These are phyloP conservation scores for Candida alai DNA, from an alignment of 805 yeast genomes.

Conservation along the genomic window DNA sequence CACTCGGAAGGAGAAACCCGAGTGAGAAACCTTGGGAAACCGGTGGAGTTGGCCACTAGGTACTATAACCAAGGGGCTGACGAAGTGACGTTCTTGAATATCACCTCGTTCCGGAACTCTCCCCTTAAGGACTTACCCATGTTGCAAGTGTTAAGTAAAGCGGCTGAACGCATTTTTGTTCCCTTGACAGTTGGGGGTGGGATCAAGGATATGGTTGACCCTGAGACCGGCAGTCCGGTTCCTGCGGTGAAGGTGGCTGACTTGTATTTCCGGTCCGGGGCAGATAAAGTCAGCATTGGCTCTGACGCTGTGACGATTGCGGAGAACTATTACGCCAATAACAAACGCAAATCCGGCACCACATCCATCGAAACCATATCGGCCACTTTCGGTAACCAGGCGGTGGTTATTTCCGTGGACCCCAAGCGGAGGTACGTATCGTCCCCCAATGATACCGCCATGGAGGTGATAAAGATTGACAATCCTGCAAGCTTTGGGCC, in stretches of 20 bases:
- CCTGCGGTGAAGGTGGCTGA: slow-evolving; percentile 91
- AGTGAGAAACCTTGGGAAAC: slow-evolving; percentile 94
- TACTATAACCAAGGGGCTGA: slow-evolving; percentile 96
- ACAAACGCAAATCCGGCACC: slow-evolving; percentile 58
- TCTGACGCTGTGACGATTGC: slow-evolving; percentile 94
- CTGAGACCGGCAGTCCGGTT: slow-evolving; percentile 64
- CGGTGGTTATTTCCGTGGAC: slow-evolving; percentile 97
- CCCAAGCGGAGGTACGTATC: slow-evolving; percentile 84
- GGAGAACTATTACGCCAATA: slow-evolving; percentile 65
- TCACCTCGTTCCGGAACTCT: slow-evolving; percentile 92
- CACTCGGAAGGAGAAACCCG: slow-evolving; percentile 37
- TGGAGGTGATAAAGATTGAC: slow-evolving; percentile 59
- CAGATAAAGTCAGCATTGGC: slow-evolving; percentile 98
- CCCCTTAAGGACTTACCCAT: slow-evolving; percentile 93
- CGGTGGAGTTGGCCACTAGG: slow-evolving; percentile 87
- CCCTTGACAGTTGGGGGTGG: slow-evolving; percentile 99
- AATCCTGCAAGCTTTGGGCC: slow-evolving; percentile 60
- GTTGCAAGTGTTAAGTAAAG: slow-evolving; percentile 78
- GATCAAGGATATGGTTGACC: slow-evolving; percentile 84
- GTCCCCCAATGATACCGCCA: slow-evolving; percentile 55
- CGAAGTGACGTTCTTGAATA: slow-evolving; percentile 90
- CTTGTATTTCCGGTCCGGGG: slow-evolving; percentile 91
- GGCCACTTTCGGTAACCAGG: slow-evolving; percentile 89
- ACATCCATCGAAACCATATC: slow-evolving; percentile 94
- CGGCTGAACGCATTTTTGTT: slow-evolving; percentile 90